Percentiles rank a stretch among this genome's conserved stretches.
Conservation (phyloP, 768 basidiomycete genomes). For the Cystofilobasidium ferigula region DNA sequence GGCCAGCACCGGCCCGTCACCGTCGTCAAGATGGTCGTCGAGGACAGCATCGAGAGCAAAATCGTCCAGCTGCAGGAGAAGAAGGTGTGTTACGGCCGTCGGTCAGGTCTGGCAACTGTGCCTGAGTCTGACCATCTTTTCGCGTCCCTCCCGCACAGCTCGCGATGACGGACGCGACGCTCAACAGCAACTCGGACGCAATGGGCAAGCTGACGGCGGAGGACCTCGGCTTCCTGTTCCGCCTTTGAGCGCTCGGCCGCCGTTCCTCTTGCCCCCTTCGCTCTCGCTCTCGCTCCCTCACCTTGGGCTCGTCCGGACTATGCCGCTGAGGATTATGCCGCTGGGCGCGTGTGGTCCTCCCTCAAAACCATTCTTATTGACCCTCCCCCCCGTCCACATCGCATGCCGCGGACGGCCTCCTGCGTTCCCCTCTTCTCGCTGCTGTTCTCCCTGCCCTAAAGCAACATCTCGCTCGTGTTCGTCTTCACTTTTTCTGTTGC, state of each 20-base stretch:
- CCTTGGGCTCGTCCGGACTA: too few species aligned
- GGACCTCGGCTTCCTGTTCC: constrained; percentile 25
- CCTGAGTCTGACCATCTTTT: not conserved
- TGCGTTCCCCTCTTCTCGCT: not conserved
- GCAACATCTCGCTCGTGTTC: too few species aligned
- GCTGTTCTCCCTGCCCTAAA: too few species aligned
- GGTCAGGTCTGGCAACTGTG: not conserved
- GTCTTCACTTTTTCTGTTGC: too few species aligned
- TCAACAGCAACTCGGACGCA: constrained; percentile 47
- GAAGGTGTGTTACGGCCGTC: constrained; percentile 46
- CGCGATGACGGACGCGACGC: constrained; percentile 44
- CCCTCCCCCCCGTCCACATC: too few species aligned
- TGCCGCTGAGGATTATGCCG: too few species aligned
- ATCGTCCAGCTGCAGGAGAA: constrained; percentile 90
- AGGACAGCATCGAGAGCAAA: constrained; percentile 91
- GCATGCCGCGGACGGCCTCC: too few species aligned
- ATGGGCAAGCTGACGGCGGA: constrained; percentile 62
- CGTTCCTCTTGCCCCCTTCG: not conserved
- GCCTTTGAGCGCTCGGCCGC: constrained; percentile 18
- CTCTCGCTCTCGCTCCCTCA: not conserved
- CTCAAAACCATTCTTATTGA: too few species aligned
- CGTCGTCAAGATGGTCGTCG: constrained; percentile 85
- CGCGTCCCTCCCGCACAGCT: not conserved
- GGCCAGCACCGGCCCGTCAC: constrained; percentile 90
- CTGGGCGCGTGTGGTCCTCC: too few species aligned